These are phyloP conservation scores for Alternaria sp. DNA, from an alignment of 2,329 filamentous ascomycete species.

Conservation along the genomic window DNA sequence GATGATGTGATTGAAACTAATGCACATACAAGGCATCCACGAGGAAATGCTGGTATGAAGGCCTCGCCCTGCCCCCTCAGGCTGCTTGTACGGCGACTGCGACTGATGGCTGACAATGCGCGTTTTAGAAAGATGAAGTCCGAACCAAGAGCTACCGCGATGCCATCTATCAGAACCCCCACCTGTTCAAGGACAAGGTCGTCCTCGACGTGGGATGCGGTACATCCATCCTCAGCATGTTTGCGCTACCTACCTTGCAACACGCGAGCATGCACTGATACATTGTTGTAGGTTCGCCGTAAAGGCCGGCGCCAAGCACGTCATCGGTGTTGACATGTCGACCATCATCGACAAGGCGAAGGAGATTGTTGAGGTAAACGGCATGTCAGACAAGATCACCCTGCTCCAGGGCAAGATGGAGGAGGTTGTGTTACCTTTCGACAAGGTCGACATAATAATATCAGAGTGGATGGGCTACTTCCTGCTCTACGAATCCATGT, in stretches of 20 bases:
- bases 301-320: slow-evolving; percentile 95
- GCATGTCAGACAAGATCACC: slow-evolving; percentile 94
- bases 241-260: slow-evolving; percentile 52
- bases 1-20: slow-evolving; percentile 49
- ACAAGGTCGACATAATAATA: slow-evolving; percentile 98
- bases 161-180: slow-evolving; percentile 95
- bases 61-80: slow-evolving; percentile 13
- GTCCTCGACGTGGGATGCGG: slow-evolving; percentile 98
- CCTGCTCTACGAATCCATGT: slow-evolving; percentile 97
- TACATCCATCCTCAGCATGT: slow-evolving; percentile 99
- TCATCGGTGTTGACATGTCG: slow-evolving; percentile 99
- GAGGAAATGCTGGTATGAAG: slow-evolving; percentile 94
- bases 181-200: slow-evolving; percentile 89
- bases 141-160: slow-evolving; percentile 97
- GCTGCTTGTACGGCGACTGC: slow-evolving; percentile 8
- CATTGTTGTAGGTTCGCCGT: slow-evolving; percentile 81
- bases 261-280: slow-evolving; percentile 34
- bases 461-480: slow-evolving; percentile 99
- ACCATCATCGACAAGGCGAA: slow-evolving; percentile 98
- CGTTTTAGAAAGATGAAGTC: slow-evolving; percentile 89
- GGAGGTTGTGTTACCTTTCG: slow-evolving; percentile 90
- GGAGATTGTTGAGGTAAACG: slow-evolving; percentile 92
- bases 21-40: slow-evolving; percentile 76
- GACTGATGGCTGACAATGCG: slow-evolving; percentile 21
- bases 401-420: slow-evolving; percentile 99